Evolutionary conservation across 345 rosid species (phyloP), one percentile per base, ranked within the genome.

Genomic region (Heritiera littoralis): DNA sequence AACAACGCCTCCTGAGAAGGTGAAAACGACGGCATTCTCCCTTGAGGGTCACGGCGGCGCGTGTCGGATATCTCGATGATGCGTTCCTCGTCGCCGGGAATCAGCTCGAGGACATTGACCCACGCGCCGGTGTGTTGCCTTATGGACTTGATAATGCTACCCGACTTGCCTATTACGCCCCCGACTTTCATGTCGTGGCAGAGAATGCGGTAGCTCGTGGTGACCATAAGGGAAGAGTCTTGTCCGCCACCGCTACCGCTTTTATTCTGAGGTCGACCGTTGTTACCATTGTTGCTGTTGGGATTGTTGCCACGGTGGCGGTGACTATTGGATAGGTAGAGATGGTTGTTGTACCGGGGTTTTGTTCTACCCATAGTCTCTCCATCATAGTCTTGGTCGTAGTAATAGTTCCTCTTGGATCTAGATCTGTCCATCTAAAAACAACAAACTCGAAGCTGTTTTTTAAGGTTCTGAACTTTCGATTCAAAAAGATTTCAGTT

Each of bases 91-190:
- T 94, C 99, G 41, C 98, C 98, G 2, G 93, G 87, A 48, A 92
- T 89, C 74, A 97, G 88, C 89, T 97, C 99, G 82, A 92, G 98
- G 18, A 97, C 98, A 84, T 93, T 94, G 85, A 97, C 89, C 97
- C 98, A 94, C 48, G 99, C 99, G 55, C 99, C 99, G 6, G 99
- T 94, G 61, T 92, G 97, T 46, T 92, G 98, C 64, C 98, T 82
- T 54, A 97, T 97, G 32, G 92, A 85, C 89, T 94, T 97, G 82
- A 97, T 97, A 14, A 97, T 93, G 56, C 93, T 85, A 15, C 99
- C 99, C 17, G 98, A 90, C 87, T 97, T 97, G 28, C 99, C 99
- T 23, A 97, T 97, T 4, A 97, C 99, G n/a, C 99, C 98, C 0
- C 99, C 99, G 28, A 92, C 98, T 86, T 92, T 94, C 83, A 90